Evolutionary conservation across 2,329 filamentous ascomycete species (phyloP).

Genomic region (Basipetospora chlamydospora): DNA sequence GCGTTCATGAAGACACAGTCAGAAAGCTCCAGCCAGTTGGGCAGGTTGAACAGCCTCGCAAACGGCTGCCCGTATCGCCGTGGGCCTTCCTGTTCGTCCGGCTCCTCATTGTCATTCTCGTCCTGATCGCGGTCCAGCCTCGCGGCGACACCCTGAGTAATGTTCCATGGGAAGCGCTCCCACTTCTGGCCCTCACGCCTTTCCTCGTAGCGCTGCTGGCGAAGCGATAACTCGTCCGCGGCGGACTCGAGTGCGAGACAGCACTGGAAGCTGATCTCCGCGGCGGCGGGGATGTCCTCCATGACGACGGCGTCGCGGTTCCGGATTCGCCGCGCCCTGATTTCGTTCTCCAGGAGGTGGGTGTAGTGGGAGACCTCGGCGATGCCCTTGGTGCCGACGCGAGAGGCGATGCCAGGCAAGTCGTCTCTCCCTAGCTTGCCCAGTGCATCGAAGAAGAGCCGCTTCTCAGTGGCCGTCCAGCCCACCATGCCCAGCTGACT

Average conservation of each 20-base stretch:
- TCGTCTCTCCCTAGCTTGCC: slow-evolving; percentile 49
- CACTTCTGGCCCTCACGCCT: slow-evolving; percentile 43
- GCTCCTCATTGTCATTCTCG: too few relatives aligned
- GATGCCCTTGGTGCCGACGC: slow-evolving; percentile 56
- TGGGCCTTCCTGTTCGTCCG: slow-evolving; percentile 7
- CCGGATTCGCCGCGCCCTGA: slow-evolving; percentile 24
- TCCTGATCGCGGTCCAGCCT: too few relatives aligned
- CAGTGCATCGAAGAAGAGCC: slow-evolving; percentile 51
- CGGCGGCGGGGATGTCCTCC: slow-evolving; percentile 53
- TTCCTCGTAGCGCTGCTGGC: slow-evolving; percentile 50
- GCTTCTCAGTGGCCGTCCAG: slow-evolving; percentile 63
- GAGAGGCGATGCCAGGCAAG: slow-evolving; percentile 43
- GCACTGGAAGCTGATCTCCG: slow-evolving; percentile 55
- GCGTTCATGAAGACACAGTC: slow-evolving; percentile 64
- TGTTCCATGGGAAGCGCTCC: slow-evolving; percentile 47
- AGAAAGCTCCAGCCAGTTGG: slow-evolving; percentile 49
- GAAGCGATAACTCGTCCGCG: slow-evolving; percentile 49
- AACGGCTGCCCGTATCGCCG: slow-evolving; percentile 35
- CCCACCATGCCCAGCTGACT: slow-evolving; percentile 52
- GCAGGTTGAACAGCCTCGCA: slow-evolving; percentile 41
- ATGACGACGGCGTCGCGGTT: slow-evolving; percentile 21
- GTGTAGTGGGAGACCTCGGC: slow-evolving; percentile 62
- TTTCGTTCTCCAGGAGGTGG: slow-evolving; percentile 33
- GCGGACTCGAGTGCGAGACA: slow-evolving; percentile 50
- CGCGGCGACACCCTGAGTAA: slow-evolving; percentile 29